Percentiles rank a stretch among this genome's conserved stretches.
phyloP scores from a whole-genome alignment of 1,139 yeast genomes.

The Kodamaea derodonti region DNA sequence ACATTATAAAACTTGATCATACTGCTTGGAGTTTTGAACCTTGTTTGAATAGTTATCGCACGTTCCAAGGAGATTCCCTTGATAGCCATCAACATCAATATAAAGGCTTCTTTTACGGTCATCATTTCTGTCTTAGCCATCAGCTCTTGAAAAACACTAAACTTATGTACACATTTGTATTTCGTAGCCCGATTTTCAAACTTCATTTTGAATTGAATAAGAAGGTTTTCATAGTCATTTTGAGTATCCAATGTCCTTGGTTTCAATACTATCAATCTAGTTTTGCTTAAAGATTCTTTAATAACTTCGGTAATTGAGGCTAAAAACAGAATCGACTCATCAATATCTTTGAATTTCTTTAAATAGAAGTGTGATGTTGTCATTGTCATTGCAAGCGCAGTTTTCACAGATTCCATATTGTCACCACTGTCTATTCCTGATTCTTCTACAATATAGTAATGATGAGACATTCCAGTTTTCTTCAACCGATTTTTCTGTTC shows the following conservation, averaged over 20 bases:
- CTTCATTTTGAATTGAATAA: slow-evolving; percentile 40
- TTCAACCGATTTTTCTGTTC: slow-evolving; percentile 82
- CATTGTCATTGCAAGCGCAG: slow-evolving; percentile 72
- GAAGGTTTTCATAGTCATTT: slow-evolving; percentile 42
- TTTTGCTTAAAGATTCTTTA: slow-evolving; percentile 26
- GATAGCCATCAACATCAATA: slow-evolving; percentile 73
- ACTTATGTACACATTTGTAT: slow-evolving; percentile 60
- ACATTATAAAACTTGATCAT: slow-evolving; percentile 37
- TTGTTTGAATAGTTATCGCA: slow-evolving; percentile 70
- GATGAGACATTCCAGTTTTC: slow-evolving; percentile 62
- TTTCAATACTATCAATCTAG: slow-evolving; percentile 43
- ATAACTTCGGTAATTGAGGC: slow-evolving; percentile 54
- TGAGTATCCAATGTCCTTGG: slow-evolving; percentile 52
- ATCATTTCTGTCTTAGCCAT: slow-evolving; percentile 68
- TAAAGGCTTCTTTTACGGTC: slow-evolving; percentile 73
- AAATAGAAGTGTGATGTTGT: slow-evolving; percentile 65
- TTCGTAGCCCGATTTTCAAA: slow-evolving; percentile 26
- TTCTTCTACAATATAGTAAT: slow-evolving; percentile 84
- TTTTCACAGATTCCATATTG: slow-evolving; percentile 65
- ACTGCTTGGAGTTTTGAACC: slow-evolving; percentile 59
- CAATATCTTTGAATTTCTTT: slow-evolving; percentile 65
- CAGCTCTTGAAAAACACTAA: slow-evolving; percentile 61
- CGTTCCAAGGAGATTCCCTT: slow-evolving; percentile 82
- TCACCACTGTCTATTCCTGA: slow-evolving; percentile 38
- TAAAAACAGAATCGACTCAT: slow-evolving; percentile 69